phyloP scores from a whole-genome alignment of 2,329 filamentous ascomycete genomes.

The Hypoxylon sp. region DNA sequence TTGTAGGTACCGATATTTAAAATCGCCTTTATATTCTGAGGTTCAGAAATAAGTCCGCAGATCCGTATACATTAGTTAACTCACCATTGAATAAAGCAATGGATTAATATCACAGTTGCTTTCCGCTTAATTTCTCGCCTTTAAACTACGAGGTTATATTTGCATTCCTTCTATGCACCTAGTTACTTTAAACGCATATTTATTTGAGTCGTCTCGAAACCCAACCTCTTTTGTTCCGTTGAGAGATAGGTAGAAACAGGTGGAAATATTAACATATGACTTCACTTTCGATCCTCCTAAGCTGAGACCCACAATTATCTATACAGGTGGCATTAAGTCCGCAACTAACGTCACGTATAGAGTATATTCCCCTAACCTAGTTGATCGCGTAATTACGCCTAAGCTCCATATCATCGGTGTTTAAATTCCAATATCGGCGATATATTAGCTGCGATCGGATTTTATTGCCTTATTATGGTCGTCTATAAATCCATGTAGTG shows the following conservation, averaged over 20 bases:
- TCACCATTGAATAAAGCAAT: too few species aligned
- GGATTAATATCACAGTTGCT: too few species aligned
- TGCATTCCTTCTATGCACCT: too few species aligned
- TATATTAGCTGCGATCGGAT: conserved; percentile 18
- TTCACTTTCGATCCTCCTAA: background rate
- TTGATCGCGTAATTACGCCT: conserved; percentile 18
- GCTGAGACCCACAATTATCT: conserved; percentile 1
- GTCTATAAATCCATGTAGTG: background rate
- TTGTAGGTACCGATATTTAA: too few species aligned
- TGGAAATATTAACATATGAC: background rate
- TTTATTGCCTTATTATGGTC: conserved; percentile 5
- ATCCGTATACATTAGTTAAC: too few species aligned
- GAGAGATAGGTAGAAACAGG: background rate
- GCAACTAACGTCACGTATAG: background rate
- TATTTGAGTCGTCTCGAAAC: too few species aligned
- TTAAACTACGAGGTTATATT: too few species aligned
- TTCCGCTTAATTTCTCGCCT: too few species aligned
- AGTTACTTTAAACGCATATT: too few species aligned
- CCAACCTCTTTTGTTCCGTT: background rate
- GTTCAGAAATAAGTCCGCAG: too few species aligned
- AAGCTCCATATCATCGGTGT: conserved; percentile 23
- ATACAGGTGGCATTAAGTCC: conserved; percentile 2
- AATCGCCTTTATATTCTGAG: too few species aligned
- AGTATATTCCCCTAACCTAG: background rate
- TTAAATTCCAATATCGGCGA: conserved; percentile 42